Evolutionary conservation across 1,284 basidiomycete species (phyloP).

Genomic region (Sporisorium sorghi): DNA sequence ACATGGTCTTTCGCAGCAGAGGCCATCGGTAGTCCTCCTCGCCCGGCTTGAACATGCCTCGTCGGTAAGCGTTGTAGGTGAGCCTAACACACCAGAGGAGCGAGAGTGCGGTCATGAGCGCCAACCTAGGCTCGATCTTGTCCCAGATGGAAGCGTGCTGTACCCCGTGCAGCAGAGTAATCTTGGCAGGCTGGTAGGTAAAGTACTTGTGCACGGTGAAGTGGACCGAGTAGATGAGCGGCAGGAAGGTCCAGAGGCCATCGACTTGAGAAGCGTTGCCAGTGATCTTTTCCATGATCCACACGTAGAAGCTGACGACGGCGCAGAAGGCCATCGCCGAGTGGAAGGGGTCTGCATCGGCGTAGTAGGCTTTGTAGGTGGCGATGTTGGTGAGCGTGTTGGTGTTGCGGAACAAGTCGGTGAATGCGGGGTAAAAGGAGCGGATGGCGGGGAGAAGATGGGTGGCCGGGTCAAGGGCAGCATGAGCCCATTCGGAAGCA

Average conservation of each 20-base stretch:
- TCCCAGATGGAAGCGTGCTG: slow-evolving; percentile 42
- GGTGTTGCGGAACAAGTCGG: slow-evolving; percentile 30
- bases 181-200: slow-evolving; percentile 46
- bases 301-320: slow-evolving; percentile 53
- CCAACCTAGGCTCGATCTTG: slow-evolving; percentile 66
- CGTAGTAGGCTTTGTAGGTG: slow-evolving; percentile 54
- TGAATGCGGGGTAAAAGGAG: slow-evolving; percentile 43
- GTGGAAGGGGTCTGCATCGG: slow-evolving; percentile 57
- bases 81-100: slow-evolving; percentile 73
- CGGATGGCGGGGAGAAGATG: slow-evolving; percentile 49
- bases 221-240: slow-evolving; percentile 62
- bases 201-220: slow-evolving; percentile 61
- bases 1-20: slow-evolving; percentile 78
- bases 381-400: slow-evolving; percentile 35
- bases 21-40: slow-evolving; percentile 95
- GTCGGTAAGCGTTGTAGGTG: slow-evolving; percentile 83
- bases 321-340: slow-evolving; percentile 57
- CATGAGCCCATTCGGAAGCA: slow-evolving; percentile 41
- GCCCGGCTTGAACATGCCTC: slow-evolving; percentile 80
- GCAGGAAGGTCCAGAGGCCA: slow-evolving; percentile 65
- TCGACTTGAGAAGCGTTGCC: slow-evolving; percentile 66
- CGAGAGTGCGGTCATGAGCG: slow-evolving; percentile 69
- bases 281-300: slow-evolving; percentile 60
- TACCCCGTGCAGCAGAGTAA: slow-evolving; percentile 37
- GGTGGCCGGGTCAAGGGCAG: slow-evolving; percentile 43